These are phyloP conservation scores for Uronychia binucleata DNA, from an alignment of 73 alveolate species.

Conservation along the genomic window DNA sequence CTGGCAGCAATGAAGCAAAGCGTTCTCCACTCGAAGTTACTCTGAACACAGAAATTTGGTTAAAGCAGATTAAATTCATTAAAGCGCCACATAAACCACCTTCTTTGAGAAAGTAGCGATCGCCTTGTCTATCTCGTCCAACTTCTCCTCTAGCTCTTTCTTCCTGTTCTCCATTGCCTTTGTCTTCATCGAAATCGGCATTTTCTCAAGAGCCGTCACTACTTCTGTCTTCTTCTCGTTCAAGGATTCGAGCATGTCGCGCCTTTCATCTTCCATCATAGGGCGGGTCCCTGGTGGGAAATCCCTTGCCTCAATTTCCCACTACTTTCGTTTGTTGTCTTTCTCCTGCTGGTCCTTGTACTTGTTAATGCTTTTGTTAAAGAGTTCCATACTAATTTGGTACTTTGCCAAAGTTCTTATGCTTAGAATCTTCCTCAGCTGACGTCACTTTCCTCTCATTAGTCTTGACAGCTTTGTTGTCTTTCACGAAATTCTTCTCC, in stretches of 20 bases:
- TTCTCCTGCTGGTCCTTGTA: slow-evolving; percentile 65
- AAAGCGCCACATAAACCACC: slow-evolving; percentile 55
- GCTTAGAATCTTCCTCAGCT: slow-evolving; percentile 12
- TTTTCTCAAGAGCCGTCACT: slow-evolving; percentile 55
- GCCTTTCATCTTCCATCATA: slow-evolving; percentile 81
- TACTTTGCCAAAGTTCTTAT: slow-evolving; percentile 84
- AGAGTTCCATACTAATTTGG: slow-evolving; percentile 54
- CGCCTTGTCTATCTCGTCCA: slow-evolving; percentile 77
- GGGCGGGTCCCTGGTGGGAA: slow-evolving; percentile 80
- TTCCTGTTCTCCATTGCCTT: slow-evolving; percentile 63
- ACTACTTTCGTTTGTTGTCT: slow-evolving; percentile 59
- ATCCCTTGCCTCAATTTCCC: slow-evolving; percentile 60
- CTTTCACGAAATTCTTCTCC: background rate
- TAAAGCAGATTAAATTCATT: background rate
- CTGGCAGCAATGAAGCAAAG: too few relatives aligned
- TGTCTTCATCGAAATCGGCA: slow-evolving; percentile 81
- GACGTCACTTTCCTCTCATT: background rate
- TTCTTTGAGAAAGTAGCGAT: slow-evolving; percentile 78
- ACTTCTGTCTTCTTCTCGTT: slow-evolving; percentile 60
- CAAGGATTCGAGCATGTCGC: slow-evolving; percentile 64
- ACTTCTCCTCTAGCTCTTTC: slow-evolving; percentile 64
- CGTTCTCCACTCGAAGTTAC: too few relatives aligned
- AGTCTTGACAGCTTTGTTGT: background rate
- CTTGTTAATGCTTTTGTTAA: slow-evolving; percentile 42
- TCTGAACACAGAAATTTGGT: too few relatives aligned